A percentile compares a stretch with the other conserved stretches of the same genome.
Conservation (phyloP, 441 rosid genomes). For the Cnidoscolus chayamansa region DNA sequence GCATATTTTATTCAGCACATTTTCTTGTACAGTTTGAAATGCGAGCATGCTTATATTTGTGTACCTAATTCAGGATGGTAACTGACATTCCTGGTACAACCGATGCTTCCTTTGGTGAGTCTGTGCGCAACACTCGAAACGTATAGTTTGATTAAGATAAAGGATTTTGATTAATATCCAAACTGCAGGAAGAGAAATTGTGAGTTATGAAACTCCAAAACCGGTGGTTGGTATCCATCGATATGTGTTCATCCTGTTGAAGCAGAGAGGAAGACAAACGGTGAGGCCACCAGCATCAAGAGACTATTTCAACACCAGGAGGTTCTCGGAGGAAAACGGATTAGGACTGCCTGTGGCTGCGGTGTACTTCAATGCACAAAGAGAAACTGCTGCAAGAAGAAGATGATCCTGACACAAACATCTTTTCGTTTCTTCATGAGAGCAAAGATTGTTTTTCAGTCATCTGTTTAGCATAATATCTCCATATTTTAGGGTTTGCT, state of each 20-base stretch:
- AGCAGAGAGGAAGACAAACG: conserved; percentile 63
- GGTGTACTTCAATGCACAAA: conserved; percentile 76
- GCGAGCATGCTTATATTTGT: background rate
- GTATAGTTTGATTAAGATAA: background rate
- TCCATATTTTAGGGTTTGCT: too few relatives aligned
- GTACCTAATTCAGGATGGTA: conserved; percentile 60
- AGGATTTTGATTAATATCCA: too few relatives aligned
- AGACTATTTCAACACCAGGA: conserved; percentile 71
- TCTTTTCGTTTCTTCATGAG: too few relatives aligned
- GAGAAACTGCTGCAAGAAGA: conserved; percentile 72
- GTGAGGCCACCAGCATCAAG: conserved; percentile 54
- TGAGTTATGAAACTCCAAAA: conserved; percentile 60
- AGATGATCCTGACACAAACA: conserved; percentile 27
- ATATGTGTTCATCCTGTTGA: conserved; percentile 65
- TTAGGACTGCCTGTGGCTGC: conserved; percentile 78
- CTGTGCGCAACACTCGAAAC: background rate
- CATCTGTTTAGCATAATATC: too few relatives aligned
- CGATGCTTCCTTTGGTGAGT: conserved; percentile 31
- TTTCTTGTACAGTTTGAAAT: background rate
- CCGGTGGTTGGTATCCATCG: conserved; percentile 93
- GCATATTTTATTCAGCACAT: background rate
- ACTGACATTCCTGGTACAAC: conserved; percentile 92
- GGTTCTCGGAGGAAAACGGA: conserved; percentile 50
- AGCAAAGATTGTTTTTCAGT: too few relatives aligned
- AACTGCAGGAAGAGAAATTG: conserved; percentile 58